Base-by-base conservation (phyloP, 257 asterid species). In the Jasminum sambac region DNA sequence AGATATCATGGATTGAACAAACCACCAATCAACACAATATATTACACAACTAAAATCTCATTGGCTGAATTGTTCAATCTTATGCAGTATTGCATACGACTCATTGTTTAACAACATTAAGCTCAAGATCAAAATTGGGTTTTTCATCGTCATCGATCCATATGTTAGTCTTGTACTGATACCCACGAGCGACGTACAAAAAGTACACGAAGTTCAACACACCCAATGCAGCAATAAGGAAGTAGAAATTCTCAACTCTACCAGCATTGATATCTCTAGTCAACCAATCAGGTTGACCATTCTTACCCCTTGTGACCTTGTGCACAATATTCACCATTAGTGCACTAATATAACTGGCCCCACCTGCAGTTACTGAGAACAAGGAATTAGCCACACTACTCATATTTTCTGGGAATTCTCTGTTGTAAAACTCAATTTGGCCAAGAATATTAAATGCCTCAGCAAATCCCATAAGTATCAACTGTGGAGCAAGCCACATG, bases 331-430 rank as follows among this genome's bases (percentile, higher is more conserved):
- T 95, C 64, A 95, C 98, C 66, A 91, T 1, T 0, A 81, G 11
- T 1, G 77, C 78, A 12, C 98, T 91, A 0, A 95, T 16, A 12
- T 94, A 95, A 55, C 65, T 88, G 0, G 96, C 91, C 11, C 95
- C 95, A 0, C 90, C 96, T 79, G 60, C 67, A 0, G 98, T 86
- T 10, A 85, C 69, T 0, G 96, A 88, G 30, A 91, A 87, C 73
- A 95, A 39, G 10, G 98, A 95, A 38, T 95, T 94, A 0, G 98
- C 99, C 76, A 94, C 48, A 17, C 98, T 91, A 2, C 85, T 83
- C 98, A 94, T 86, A 42, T 74, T 85, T 41, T 89, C 96, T 0
- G 99, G 99, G 25, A 91, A 91, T 79, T 95, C 99, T 74, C 83
- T 89, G 72, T 91, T 88, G 59, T 84, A 91, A 13, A 95, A 85